phyloP scores from a whole-genome alignment of 2,329 filamentous ascomycete genomes.

The Tolypocladium sp. region DNA sequence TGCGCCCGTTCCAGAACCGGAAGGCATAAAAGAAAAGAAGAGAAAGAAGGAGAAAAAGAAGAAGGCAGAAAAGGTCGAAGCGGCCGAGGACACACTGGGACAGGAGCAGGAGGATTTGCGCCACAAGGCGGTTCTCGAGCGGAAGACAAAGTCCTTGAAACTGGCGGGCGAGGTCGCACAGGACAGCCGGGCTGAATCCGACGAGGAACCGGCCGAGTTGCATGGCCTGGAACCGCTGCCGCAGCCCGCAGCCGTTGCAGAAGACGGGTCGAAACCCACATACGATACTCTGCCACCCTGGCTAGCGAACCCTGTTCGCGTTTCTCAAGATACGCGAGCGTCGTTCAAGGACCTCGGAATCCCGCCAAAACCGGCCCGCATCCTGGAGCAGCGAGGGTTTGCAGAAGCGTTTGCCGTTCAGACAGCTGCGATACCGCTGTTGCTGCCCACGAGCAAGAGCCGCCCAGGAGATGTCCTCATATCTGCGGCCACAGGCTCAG shows the following conservation, averaged over 20 bases:
- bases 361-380: conserved; percentile 45
- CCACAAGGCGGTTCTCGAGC: conserved; percentile 44
- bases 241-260: conserved; percentile 58
- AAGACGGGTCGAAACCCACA: conserved; percentile 49
- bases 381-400: conserved; percentile 51
- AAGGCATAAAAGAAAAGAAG: conserved; percentile 4
- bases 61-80: conserved; percentile 16
- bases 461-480: conserved; percentile 74
- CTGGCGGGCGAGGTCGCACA: conserved; percentile 31
- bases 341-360: conserved; percentile 59
- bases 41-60: conserved; percentile 7
- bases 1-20: neutral
- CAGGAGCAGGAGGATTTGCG: conserved; percentile 21
- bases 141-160: conserved; percentile 45
- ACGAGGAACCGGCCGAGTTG: conserved; percentile 32
- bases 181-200: conserved; percentile 16
- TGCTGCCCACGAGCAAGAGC: conserved; percentile 55
- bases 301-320: conserved; percentile 67
- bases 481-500: conserved; percentile 88
- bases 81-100: conserved; percentile 12
- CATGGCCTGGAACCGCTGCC: conserved; percentile 75
- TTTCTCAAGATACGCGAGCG: conserved; percentile 48
- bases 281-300: conserved; percentile 74
- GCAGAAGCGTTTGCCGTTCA: conserved; percentile 34
- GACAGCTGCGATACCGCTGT: conserved; percentile 58